Evolutionary conservation across 2,329 filamentous ascomycete species (phyloP).

Genomic region (Talaromyces sp.): DNA sequence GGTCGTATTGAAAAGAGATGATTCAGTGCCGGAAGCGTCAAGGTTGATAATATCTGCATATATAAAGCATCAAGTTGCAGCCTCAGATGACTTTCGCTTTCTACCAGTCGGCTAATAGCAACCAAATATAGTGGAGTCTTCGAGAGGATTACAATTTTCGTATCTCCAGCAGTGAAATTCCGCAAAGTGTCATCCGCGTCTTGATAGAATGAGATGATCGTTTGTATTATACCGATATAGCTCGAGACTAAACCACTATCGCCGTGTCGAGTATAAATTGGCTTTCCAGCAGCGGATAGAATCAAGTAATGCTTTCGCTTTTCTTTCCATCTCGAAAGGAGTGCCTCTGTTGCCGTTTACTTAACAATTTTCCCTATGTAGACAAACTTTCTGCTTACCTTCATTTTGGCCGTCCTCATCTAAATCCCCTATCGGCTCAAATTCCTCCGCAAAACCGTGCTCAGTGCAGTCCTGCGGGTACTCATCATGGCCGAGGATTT

Average conservation of each 20-base stretch:
- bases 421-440: constrained; percentile 65
- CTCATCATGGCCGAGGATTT: constrained; percentile 34
- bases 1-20: constrained; percentile 86
- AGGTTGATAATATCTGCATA: constrained; percentile 94
- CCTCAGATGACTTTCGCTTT: constrained; percentile 84
- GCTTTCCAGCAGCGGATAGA: constrained; percentile 91
- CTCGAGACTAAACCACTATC: constrained; percentile 85
- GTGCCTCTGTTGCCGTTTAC: constrained; percentile 29
- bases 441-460: constrained; percentile 69
- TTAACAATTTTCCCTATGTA: background rate
- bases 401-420: constrained; percentile 54
- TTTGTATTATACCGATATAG: constrained; percentile 93
- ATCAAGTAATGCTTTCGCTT: constrained; percentile 98
- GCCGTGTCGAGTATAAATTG: constrained; percentile 93
- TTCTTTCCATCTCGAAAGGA: constrained; percentile 75
- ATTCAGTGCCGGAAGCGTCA: constrained; percentile 81
- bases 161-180: constrained; percentile 81
- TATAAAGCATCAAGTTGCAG: constrained; percentile 90
- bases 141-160: constrained; percentile 79
- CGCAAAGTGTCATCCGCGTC: constrained; percentile 71
- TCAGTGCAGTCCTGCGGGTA: constrained; percentile 52
- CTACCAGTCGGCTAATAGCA: constrained; percentile 85
- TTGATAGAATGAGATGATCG: constrained; percentile 95
- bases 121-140: constrained; percentile 89
- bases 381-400: constrained; percentile 38